These are phyloP conservation scores for Cryptococcus sp. DNA, from an alignment of 1,284 basidiomycete genomes.

Conservation along the genomic window DNA sequence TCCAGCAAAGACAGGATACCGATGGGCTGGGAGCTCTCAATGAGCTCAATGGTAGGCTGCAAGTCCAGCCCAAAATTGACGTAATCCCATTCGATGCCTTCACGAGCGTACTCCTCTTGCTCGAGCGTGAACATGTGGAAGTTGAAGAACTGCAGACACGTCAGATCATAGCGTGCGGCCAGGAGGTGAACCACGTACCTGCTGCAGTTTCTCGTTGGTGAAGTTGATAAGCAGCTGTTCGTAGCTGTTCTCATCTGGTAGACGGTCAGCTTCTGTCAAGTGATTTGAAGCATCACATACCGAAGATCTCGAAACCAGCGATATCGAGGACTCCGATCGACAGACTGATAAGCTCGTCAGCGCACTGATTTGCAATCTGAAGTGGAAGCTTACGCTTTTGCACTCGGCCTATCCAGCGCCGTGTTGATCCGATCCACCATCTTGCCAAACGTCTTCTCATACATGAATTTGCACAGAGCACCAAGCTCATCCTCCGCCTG, in stretches of 20 bases:
- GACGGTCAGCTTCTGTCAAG: not conserved
- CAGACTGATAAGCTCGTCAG: constrained; percentile 53
- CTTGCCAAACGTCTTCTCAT: constrained; percentile 93
- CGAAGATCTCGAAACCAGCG: constrained; percentile 93
- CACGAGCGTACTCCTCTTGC: constrained; percentile 97
- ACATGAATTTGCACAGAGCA: constrained; percentile 91
- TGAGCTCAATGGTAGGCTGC: constrained; percentile 97
- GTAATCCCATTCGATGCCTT: constrained; percentile 98
- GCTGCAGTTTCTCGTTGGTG: constrained; percentile 95
- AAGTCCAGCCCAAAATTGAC: constrained; percentile 98
- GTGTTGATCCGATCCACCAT: constrained; percentile 95
- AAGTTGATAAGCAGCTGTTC: constrained; percentile 99
- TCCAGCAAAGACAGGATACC: constrained; percentile 93
- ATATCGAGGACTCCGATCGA: constrained; percentile 99
- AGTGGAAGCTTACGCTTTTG: constrained; percentile 63
- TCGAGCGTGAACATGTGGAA: constrained; percentile 99
- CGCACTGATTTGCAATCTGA: not conserved
- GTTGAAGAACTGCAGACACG: constrained; percentile 73
- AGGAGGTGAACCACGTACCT: constrained; percentile 47
- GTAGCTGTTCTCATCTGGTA: constrained; percentile 70
- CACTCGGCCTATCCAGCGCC: constrained; percentile 87
- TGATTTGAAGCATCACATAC: constrained; percentile 21
- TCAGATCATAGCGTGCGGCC: not conserved
- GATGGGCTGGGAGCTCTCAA: constrained; percentile 73
- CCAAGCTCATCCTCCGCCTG: constrained; percentile 93